Evolutionary conservation across 495 filamentous ascomycete species (phyloP).

Genomic region (Penicillium crystallinum): DNA sequence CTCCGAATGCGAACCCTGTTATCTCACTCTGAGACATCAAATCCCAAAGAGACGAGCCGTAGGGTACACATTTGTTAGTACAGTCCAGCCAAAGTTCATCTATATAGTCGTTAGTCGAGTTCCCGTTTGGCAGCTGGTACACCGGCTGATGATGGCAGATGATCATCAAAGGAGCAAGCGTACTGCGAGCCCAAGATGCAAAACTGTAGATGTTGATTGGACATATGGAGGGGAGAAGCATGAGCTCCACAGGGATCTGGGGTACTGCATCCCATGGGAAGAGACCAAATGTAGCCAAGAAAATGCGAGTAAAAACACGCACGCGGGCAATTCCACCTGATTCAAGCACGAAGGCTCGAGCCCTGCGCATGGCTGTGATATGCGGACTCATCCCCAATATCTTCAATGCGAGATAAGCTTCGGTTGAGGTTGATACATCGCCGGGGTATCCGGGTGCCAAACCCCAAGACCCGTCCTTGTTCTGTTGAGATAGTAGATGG

Average conservation of each 20-base stretch:
- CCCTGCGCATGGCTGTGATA: constrained; percentile 21
- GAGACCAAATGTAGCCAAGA: constrained; percentile 39
- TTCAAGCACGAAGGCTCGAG: constrained; percentile 23
- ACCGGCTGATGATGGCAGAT: constrained; percentile 33
- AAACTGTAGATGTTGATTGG: constrained; percentile 36
- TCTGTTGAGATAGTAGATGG: constrained; percentile 25
- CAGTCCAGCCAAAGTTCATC: constrained; percentile 38
- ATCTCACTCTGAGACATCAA: constrained; percentile 12
- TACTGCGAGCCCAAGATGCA: constrained; percentile 35
- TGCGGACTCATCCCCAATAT: constrained; percentile 24
- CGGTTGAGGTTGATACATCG: constrained; percentile 32
- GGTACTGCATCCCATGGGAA: constrained; percentile 39
- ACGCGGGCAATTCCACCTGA: constrained; percentile 35
- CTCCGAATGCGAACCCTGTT: constrained; percentile 18
- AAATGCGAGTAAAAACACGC: constrained; percentile 34
- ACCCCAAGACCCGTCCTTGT: constrained; percentile 37
- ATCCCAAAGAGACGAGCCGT: constrained; percentile 8
- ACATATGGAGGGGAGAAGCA: constrained; percentile 24
- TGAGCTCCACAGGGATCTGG: constrained; percentile 36
- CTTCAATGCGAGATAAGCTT: constrained; percentile 40
- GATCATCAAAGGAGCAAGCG: constrained; percentile 32
- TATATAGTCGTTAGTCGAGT: constrained; percentile 26
- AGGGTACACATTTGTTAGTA: constrained; percentile 24
- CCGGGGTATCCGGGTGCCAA: constrained; percentile 31
- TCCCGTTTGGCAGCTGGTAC: constrained; percentile 32